Conservation (phyloP, 164 flowering plant species). For the Annona squamosa region DNA sequence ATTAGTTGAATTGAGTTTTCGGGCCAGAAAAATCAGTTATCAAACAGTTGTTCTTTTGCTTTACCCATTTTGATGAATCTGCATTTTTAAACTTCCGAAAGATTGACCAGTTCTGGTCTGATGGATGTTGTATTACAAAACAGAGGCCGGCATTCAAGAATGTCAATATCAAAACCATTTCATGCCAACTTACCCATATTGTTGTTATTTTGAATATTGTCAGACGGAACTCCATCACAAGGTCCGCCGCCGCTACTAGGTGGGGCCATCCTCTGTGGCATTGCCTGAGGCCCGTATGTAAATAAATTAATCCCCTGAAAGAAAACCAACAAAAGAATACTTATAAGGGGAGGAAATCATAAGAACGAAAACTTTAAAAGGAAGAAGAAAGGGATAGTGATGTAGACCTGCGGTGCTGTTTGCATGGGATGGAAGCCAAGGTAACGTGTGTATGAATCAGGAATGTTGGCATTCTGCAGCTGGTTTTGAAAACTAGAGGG, state of each 20-base stretch:
- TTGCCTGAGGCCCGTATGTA: constrained; percentile 28
- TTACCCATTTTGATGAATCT: no score
- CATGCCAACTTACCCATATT: constrained; percentile 20
- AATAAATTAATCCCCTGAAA: constrained; percentile 49
- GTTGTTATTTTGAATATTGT: constrained; percentile 23
- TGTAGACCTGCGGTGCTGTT: constrained; percentile 32
- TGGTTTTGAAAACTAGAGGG: constrained; percentile 36
- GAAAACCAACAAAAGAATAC: not conserved
- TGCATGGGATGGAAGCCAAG: constrained; percentile 43
- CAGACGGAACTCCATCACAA: constrained; percentile 14
- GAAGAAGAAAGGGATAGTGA: not conserved
- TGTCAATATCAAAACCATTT: not conserved
- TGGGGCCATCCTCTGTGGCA: constrained; percentile 22
- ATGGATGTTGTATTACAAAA: no score
- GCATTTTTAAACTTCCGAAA: no score
- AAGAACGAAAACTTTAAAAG: not conserved
- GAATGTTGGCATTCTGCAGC: constrained; percentile 30
- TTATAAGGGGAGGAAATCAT: not conserved
- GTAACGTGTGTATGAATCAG: constrained; percentile 37
- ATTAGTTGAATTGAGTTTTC: no score
- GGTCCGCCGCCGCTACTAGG: constrained; percentile 20
- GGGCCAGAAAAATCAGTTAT: no score
- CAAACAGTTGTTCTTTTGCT: no score
- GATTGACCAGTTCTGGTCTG: no score
- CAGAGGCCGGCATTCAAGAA: not conserved